phyloP scores from a whole-genome alignment of 1,284 basidiomycete species.

The Microbotryomycetes sp. region DNA sequence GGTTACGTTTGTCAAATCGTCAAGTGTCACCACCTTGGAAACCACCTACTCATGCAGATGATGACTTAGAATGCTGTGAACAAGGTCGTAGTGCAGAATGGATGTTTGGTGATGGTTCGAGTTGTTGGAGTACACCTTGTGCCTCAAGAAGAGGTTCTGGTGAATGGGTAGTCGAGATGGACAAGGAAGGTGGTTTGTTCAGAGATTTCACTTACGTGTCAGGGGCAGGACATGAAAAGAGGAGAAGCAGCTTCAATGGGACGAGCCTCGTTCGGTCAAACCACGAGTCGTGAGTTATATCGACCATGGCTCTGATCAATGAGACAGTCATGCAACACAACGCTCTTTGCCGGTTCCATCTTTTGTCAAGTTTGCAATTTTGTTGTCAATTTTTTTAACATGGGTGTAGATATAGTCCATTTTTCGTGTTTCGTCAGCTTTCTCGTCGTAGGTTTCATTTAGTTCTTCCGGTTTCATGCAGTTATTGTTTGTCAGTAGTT shows the following conservation, averaged over 20 bases:
- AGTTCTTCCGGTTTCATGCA: no score
- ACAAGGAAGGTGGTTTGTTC: slow-evolving; percentile 9
- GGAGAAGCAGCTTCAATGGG: slow-evolving; percentile 1
- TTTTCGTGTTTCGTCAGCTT: no score
- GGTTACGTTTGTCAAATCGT: slow-evolving; percentile 15
- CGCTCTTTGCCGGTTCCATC: no score
- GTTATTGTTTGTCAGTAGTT: no score
- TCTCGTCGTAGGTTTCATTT: no score
- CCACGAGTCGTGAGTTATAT: no score
- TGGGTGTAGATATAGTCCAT: no score
- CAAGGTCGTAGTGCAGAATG: slow-evolving; percentile 12
- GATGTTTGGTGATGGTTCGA: slow-evolving; percentile 19
- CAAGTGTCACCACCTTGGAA: slow-evolving; percentile 29
- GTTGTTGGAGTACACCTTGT: slow-evolving; percentile 14
- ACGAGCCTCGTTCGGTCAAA: background rate
- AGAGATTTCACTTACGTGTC: slow-evolving; percentile 12
- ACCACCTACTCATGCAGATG: slow-evolving; percentile 27
- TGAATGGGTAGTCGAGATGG: background rate
- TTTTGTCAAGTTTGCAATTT: no score
- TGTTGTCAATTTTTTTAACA: no score
- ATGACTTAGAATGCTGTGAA: slow-evolving; percentile 19
- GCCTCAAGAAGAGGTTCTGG: background rate
- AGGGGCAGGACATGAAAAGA: background rate
- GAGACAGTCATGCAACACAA: no score
- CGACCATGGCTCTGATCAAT: no score